Evolutionary conservation across 768 basidiomycete species (phyloP), one percentile per base, ranked within the genome.

Genomic region (Lactarius quietus): DNA sequence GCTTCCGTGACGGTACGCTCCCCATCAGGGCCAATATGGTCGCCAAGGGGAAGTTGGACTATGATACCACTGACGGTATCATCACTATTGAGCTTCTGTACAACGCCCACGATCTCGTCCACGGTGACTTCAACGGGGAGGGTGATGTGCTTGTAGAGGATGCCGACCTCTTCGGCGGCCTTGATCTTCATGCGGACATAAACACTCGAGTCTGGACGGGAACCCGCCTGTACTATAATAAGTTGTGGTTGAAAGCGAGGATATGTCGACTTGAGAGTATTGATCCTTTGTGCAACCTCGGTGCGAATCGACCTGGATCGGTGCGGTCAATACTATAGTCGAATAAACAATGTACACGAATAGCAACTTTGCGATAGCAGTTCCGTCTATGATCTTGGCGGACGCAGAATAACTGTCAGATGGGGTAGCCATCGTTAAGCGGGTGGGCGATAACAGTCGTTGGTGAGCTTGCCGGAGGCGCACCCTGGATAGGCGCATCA

Each of bases 131-230:
- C 84, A 51, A 81, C 85, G n/a, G 88, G 82, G 20, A 94, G 75
- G 58, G 80, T 79, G 74, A 98, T 79, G 74, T 98, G 93, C 60
- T 87, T 85, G 76, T 91, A 89, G 65, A 82, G 84, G 78, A 98
- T 92, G 65, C 97, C 95, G 69, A 92, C 89, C 78, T 98, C 93
- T 71, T 93, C 86, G 14, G 95, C 92, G 14, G 97, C 97, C 76
- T 95, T 98, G 51, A 85, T 82, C 79, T 99, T 99, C 96, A 98
- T 98, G 73, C 93, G 93, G 70, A 99, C 88, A 77, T 99, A 99
- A 48, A 89, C 88, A 23, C 82, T 79, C 6, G 95, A 98, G 75
- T 98, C 96, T 26, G 93, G 87, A 64, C 93, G 89, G 35, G 88
- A 86, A 61, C 97, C 97, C 58, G 93, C 94, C 77, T 98, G 97